A percentile compares a stretch with the other conserved stretches of the same genome.
phyloP scores from a whole-genome alignment of 305 asterid species.

The Rubia tinctorum region DNA sequence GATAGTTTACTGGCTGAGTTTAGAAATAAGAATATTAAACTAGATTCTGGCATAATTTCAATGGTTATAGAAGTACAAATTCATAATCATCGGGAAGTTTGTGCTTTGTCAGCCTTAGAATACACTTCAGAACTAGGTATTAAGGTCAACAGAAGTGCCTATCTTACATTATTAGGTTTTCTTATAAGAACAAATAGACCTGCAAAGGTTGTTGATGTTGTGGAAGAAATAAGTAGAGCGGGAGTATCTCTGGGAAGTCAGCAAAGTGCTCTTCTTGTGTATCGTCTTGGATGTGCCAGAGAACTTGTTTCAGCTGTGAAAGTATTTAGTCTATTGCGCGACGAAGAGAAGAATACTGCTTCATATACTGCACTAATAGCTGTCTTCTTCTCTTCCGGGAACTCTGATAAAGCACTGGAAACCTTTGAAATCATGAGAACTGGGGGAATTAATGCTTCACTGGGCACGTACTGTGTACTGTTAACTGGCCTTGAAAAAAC shows the following conservation, averaged over 20 bases:
- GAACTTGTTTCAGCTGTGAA: constrained; percentile 49
- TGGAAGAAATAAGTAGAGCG: constrained; percentile 48
- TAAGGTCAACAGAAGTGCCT: constrained; percentile 18
- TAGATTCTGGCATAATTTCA: constrained; percentile 45
- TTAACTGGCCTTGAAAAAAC: constrained; percentile 61
- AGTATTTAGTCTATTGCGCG: constrained; percentile 56
- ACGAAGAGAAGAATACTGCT: constrained; percentile 53
- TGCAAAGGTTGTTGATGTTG: constrained; percentile 28
- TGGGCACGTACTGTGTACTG: constrained; percentile 60
- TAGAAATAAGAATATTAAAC: constrained; percentile 36
- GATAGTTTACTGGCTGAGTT: constrained; percentile 57
- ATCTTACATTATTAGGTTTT: constrained; percentile 63
- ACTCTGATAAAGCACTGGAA: constrained; percentile 52
- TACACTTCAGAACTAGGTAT: not conserved
- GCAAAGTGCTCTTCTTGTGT: constrained; percentile 54
- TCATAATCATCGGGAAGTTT: constrained; percentile 34
- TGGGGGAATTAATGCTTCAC: constrained; percentile 38
- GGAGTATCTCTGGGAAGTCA: constrained; percentile 68
- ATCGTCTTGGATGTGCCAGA: constrained; percentile 61
- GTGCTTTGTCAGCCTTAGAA: constrained; percentile 44
- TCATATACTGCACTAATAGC: constrained; percentile 66
- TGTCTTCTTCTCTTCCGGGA: constrained; percentile 57
- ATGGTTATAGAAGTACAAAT: constrained; percentile 51
- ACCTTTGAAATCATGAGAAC: constrained; percentile 53
- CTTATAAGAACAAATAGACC: constrained; percentile 52